Conservation (phyloP, 495 filamentous ascomycete genomes). For the Penicillium macrosclerotiorum region DNA sequence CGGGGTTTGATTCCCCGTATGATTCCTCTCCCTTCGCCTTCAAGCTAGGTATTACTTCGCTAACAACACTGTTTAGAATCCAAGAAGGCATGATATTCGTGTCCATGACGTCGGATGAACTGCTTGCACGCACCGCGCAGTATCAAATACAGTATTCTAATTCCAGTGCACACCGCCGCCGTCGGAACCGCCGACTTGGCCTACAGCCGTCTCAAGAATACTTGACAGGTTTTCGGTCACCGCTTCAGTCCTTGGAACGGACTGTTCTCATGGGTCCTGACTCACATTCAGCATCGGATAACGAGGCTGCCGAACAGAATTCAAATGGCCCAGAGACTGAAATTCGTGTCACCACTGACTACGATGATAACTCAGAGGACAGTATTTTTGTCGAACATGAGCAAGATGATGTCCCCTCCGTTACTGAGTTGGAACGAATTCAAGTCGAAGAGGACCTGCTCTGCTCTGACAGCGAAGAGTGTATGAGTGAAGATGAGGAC, state of each 20-base stretch:
- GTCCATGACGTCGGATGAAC: slow-evolving; percentile 75
- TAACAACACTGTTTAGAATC: slow-evolving; percentile 53
- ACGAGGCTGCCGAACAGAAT: slow-evolving; percentile 13
- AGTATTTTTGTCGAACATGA: slow-evolving; percentile 26
- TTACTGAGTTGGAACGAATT: slow-evolving; percentile 26
- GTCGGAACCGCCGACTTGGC: slow-evolving; percentile 26
- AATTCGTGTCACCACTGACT: slow-evolving; percentile 52
- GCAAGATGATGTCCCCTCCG: slow-evolving; percentile 22
- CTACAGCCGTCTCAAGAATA: slow-evolving; percentile 44
- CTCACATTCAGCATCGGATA: slow-evolving; percentile 21
- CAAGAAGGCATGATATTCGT: slow-evolving; percentile 94
- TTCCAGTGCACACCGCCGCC: slow-evolving; percentile 23
- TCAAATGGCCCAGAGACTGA: slow-evolving; percentile 27
- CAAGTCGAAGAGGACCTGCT: slow-evolving; percentile 35
- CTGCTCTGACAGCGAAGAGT: slow-evolving; percentile 53
- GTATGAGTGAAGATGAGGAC: slow-evolving; percentile 42
- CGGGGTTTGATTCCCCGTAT: slow-evolving; percentile 82
- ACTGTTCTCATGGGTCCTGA: slow-evolving; percentile 24
- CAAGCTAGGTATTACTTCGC: slow-evolving; percentile 2
- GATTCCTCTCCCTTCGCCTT: slow-evolving; percentile 31
- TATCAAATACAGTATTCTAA: slow-evolving; percentile 70
- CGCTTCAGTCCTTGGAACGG: slow-evolving; percentile 32
- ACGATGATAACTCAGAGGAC: slow-evolving; percentile 45
- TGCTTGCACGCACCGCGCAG: slow-evolving; percentile 67
- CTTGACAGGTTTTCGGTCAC: slow-evolving; percentile 34